A percentile compares a stretch with the other conserved stretches of the same genome.
Conservation (phyloP, 345 rosid genomes). For the Eucalyptus victrix region DNA sequence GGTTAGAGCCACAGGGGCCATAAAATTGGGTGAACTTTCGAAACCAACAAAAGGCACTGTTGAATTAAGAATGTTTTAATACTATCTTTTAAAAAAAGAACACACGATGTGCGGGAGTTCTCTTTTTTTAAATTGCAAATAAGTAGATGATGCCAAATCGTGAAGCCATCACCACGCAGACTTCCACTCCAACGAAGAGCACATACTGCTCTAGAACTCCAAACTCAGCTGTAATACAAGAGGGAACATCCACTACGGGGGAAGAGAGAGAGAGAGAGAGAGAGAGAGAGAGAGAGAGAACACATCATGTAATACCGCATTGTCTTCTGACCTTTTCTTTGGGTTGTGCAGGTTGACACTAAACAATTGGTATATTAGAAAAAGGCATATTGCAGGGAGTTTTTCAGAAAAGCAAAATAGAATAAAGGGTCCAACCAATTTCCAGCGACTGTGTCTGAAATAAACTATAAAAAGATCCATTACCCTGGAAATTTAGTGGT, state of each 20-base stretch:
- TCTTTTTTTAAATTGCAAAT: neutral
- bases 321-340: neutral
- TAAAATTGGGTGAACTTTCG: neutral
- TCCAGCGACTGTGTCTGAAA: neutral
- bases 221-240: neutral
- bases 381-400: neutral
- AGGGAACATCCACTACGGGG: neutral
- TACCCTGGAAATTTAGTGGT: neutral
- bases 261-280: neutral
- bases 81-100: neutral
- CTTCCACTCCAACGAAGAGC: neutral
- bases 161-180: neutral
- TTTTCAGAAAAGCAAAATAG: neutral
- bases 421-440: neutral
- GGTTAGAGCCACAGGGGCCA: neutral
- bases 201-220: neutral
- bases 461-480: neutral
- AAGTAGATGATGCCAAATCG: neutral
- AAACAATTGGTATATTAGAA: neutral
- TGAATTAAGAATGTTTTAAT: neutral
- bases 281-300: neutral
- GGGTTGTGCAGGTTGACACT: neutral
- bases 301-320: neutral
- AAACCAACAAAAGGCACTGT: neutral
- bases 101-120: neutral